Evolutionary conservation across 23 red algal species (phyloP), one percentile per base, ranked within the genome.

Genomic region (Gracilaria gracilis): DNA sequence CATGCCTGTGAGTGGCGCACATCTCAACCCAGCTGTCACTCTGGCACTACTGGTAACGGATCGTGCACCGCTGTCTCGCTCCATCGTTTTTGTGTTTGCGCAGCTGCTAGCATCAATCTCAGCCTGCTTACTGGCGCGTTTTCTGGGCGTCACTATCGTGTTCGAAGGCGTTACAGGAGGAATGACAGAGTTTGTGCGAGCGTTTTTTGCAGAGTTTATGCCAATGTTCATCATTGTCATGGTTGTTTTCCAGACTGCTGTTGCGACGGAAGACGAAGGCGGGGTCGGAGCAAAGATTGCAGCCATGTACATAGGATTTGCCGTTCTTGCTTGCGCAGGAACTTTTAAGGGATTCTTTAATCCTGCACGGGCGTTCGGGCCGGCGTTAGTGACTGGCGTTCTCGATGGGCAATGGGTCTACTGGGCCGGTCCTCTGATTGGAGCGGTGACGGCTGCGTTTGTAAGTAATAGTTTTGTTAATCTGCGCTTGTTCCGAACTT

Each of bases 141-240:
- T 36, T 53, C 79, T 92, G 2, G 89, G 89, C 12, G 65, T 65
- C 24, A 6, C 57, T 2, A 72, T 92, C 9, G 27, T 53, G n/a
- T 84, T 81, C 79, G 42, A 67, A 37, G 73, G 74, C 35, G 74
- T 90, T 27, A 58, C 87, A 20, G 74, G 48, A 64, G 57, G 65
- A 27, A 53, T 27, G 14, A 49, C 59, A 8, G 73, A 67, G 33
- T 8, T 90, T 67, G 39, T 90, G 14, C 71, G 87, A 80, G 73
- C 87, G 4, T 90, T 90, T 71, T 80, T 79, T 42, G 87, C 74
- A 4, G 87, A 90, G 74, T 66, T 90, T 20, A 81, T 90, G n/a
- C 87, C 87, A 29, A 90, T 90, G 87, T 90, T 90, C 36, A 81
- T 90, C 40, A 90, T 90, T 57, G 87, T 90, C 1, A 66, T 65